Percentiles rank a stretch among this genome's conserved stretches.
Evolutionary conservation across 768 basidiomycete genomes (phyloP).

Genomic region (Rhizopogon vinicolor): DNA sequence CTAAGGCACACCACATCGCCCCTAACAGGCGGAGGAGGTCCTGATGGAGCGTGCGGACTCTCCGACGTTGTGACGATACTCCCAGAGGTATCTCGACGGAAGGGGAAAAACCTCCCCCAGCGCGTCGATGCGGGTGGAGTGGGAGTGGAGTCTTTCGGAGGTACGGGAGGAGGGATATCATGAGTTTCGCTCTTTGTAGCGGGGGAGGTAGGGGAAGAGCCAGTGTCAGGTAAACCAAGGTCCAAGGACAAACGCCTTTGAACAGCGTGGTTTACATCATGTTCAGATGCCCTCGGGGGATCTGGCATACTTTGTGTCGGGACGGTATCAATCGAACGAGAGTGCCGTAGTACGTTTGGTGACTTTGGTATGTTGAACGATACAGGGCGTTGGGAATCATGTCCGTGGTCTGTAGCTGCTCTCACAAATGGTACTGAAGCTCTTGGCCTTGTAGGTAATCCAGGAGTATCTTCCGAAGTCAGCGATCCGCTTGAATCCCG

Average conservation of each 20-base stretch:
- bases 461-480: conserved; percentile 16
- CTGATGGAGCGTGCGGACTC: conserved; percentile 12
- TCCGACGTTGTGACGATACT: conserved; percentile 22
- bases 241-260: conserved; percentile 5
- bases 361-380: conserved; percentile 18
- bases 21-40: conserved; percentile 32
- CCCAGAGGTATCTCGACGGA: conserved; percentile 32
- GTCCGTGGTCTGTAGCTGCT: not conserved
- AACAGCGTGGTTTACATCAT: conserved; percentile 9
- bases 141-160: conserved; percentile 21
- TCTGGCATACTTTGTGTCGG: conserved; percentile 5
- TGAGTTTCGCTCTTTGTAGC: conserved; percentile 9
- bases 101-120: conserved; percentile 49
- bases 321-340: conserved; percentile 25
- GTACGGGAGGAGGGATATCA: conserved; percentile 25
- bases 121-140: conserved; percentile 26
- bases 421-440: conserved; percentile 9
- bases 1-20: conserved; percentile 72
- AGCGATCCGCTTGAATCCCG: conserved; percentile 32
- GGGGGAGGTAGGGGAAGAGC: conserved; percentile 10
- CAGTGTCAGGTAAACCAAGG: conserved; percentile 4
- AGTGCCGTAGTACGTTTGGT: conserved; percentile 11
- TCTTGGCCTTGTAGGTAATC: conserved; percentile 14
- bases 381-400: conserved; percentile 9
- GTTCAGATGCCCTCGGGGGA: conserved; percentile 9